Evolutionary conservation across 139 green algal genomes (phyloP).

Genomic region (Eudorina sp.): DNA sequence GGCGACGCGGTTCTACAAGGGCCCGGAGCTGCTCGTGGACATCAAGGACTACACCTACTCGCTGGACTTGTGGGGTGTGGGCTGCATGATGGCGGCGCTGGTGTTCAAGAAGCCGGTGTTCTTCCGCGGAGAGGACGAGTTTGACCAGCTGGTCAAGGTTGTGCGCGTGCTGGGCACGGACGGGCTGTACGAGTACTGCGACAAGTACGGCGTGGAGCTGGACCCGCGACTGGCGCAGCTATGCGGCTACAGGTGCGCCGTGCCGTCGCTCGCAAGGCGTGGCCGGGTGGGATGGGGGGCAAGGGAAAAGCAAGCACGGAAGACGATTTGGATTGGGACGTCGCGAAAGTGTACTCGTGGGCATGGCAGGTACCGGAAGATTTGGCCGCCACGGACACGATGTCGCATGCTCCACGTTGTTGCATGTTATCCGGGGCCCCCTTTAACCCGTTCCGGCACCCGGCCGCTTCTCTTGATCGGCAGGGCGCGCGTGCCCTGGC

Average conservation of each 20-base stretch:
- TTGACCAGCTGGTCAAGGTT: slow-evolving; percentile 98
- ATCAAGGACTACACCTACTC: slow-evolving; percentile 85
- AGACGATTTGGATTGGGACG: too few species aligned
- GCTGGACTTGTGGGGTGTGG: slow-evolving; percentile 97
- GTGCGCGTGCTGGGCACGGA: slow-evolving; percentile 91
- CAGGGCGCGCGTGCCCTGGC: slow-evolving; percentile 89
- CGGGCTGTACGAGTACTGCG: slow-evolving; percentile 73
- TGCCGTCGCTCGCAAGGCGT: too few species aligned
- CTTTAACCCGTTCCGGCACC: too few species aligned
- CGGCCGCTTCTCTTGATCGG: too few species aligned
- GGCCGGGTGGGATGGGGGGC: too few species aligned
- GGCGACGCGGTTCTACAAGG: slow-evolving; percentile 96
- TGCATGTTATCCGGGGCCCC: too few species aligned
- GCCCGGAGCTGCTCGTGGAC: slow-evolving; percentile 98
- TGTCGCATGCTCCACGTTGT: too few species aligned
- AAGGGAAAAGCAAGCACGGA: too few species aligned
- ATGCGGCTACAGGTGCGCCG: slow-evolving; percentile 66
- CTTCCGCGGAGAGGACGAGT: slow-evolving; percentile 97
- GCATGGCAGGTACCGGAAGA: too few species aligned
- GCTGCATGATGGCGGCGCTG: slow-evolving; percentile 90
- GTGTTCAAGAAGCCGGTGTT: slow-evolving; percentile 94
- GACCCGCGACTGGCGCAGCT: slow-evolving; percentile 94
- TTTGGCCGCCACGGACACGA: too few species aligned
- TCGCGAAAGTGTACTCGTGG: too few species aligned
- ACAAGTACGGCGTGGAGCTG: slow-evolving; percentile 97